phyloP scores from a whole-genome alignment of 23 red algal genomes.

The Gracilaria caudata region DNA sequence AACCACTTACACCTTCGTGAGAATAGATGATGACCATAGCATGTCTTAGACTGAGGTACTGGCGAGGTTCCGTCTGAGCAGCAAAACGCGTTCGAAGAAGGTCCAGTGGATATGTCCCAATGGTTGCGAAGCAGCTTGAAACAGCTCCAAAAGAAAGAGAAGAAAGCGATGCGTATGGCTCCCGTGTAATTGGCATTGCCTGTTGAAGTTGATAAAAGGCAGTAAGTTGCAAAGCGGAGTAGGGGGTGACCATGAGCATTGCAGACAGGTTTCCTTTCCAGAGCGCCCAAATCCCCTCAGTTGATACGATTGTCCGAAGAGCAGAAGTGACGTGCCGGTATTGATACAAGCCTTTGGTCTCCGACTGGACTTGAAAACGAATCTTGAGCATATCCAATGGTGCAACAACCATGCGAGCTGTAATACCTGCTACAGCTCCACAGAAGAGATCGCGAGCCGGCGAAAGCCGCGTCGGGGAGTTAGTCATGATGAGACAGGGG shows the following conservation, averaged over 20 bases:
- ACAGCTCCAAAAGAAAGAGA: conserved; percentile 69
- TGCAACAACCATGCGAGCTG: conserved; percentile 77
- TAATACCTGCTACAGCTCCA: conserved; percentile 76
- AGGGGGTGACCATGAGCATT: conserved; percentile 91
- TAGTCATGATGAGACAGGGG: not conserved
- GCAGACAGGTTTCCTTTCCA: conserved; percentile 95
- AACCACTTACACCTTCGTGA: conserved; percentile 81
- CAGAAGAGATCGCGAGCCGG: conserved; percentile 80
- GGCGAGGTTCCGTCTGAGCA: conserved; percentile 55
- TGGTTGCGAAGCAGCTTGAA: conserved; percentile 70
- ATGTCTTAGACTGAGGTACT: conserved; percentile 54
- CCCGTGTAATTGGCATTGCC: not conserved
- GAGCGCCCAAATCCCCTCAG: conserved; percentile 73
- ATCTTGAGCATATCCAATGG: conserved; percentile 95
- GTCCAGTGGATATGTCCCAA: conserved; percentile 91
- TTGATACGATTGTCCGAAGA: conserved; percentile 39
- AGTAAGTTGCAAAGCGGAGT: conserved; percentile 86
- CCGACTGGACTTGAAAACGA: conserved; percentile 85
- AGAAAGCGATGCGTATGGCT: conserved; percentile 22
- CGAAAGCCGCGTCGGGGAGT: conserved; percentile 16
- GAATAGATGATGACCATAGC: conserved; percentile 55
- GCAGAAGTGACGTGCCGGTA: conserved; percentile 40
- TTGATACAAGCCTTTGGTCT: conserved; percentile 45
- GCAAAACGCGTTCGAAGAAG: conserved; percentile 93
- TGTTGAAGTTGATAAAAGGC: conserved; percentile 81